Conservation (phyloP, 352 stramenopile species). For the Blastocystis hominis region DNA sequence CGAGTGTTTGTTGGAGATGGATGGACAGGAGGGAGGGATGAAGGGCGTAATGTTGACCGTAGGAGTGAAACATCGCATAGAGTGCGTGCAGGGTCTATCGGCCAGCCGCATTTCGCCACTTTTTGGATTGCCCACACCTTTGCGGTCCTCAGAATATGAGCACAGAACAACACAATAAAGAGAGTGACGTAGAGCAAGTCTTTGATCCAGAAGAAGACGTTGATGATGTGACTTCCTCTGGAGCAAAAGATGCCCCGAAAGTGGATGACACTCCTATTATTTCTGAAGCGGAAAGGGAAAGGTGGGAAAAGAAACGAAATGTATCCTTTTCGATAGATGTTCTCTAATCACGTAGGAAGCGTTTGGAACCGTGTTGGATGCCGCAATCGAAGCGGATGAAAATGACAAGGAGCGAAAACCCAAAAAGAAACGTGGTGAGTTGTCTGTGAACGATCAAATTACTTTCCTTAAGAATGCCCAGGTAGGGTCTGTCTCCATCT, state of each 20-base stretch:
- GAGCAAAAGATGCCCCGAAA: not conserved
- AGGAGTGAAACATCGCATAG: too few species aligned
- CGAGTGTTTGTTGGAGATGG: too few species aligned
- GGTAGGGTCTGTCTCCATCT: not conserved
- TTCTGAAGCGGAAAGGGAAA: not conserved
- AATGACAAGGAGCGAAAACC: constrained; percentile 9
- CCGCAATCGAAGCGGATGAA: constrained; percentile 10
- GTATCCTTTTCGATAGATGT: not conserved
- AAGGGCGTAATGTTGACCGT: too few species aligned
- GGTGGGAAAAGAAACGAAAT: not conserved
- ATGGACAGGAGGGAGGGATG: too few species aligned
- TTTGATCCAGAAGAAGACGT: not conserved
- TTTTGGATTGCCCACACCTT: too few species aligned
- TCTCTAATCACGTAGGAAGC: not conserved
- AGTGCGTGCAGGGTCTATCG: too few species aligned
- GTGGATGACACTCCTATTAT: not conserved
- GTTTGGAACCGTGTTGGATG: constrained; percentile 3
- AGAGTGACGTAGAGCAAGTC: not conserved
- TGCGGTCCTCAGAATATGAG: too few species aligned
- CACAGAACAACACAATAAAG: not conserved
- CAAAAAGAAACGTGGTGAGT: not conserved
- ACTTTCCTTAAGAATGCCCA: not conserved
- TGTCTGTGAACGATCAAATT: constrained; percentile 22
- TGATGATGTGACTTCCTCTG: not conserved
- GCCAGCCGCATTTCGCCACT: too few species aligned